Evolutionary conservation across 2,329 filamentous ascomycete genomes (phyloP), one percentile per base, ranked within the genome.

Genomic region (Cladosporium sp.): DNA sequence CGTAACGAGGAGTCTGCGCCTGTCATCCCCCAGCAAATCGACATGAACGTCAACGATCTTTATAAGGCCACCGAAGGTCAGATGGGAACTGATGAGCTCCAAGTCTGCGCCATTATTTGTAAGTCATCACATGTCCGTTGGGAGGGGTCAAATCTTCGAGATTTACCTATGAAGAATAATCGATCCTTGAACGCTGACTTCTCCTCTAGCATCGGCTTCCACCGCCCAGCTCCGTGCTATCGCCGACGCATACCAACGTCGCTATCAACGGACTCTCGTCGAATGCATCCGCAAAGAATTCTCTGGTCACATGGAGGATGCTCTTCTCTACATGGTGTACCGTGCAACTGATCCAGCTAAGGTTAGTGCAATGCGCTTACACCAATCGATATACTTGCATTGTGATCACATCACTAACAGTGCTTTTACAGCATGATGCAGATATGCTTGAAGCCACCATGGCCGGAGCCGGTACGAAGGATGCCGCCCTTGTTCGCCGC

Each of bases 271-370:
- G 46, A 81, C 86, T 14, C 83, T 98, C 1, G 88, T 92, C 69
- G 85, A 87, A 37, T 88, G 92, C 59, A 88, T 98, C 71, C 87
- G 88, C 68, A 90, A 86, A 80, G 88, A 95, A 73, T 97, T 97
- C 79, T 91, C 89, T 0, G 94, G 94, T 0, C 94, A 98, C 76
- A 97, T 98, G 93, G 84, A 93, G 76, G 86, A 91, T 18, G 92
- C 92, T 0, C 84, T 98, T 0, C 80, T 95, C 29, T 88, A 88
- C 75, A 92, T 97, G 77, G 81, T 97, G n/a, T 85, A 85, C 12
- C 84, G 89, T 14, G 94, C 91, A 2, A 81, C 86, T 6, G 92
- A 97, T 78, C 91, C 90, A 70, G 92, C 91, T 66, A 90, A 59
- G 29, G 52, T 55, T 6, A 46, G 40, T 46, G 40, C 40, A 46